Evolutionary conservation across 306 rosid species (phyloP).

Genomic region (Sphenostylis stenocarpa): DNA sequence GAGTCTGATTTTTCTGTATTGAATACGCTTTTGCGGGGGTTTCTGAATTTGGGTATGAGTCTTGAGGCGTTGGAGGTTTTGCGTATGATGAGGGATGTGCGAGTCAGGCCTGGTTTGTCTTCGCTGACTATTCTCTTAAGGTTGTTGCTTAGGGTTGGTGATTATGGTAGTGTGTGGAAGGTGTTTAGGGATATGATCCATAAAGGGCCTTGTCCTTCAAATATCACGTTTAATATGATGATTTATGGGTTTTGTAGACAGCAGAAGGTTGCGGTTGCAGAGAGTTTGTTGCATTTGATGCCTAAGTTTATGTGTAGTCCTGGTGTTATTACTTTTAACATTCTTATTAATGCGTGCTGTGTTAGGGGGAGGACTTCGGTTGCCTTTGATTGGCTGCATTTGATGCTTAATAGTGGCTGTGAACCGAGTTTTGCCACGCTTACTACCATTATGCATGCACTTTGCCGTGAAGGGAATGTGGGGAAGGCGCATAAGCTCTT

Average conservation of each 20-base stretch:
- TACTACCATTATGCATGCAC: conserved; percentile 52
- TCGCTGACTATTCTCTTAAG: conserved; percentile 45
- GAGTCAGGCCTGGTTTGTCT: conserved; percentile 50
- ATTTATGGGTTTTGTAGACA: conserved; percentile 67
- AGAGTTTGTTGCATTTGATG: conserved; percentile 68
- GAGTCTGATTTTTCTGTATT: conserved; percentile 72
- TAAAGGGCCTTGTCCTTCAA: conserved; percentile 56
- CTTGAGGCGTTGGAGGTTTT: conserved; percentile 58
- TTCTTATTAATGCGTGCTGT: conserved; percentile 55
- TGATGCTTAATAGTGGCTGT: conserved; percentile 57
- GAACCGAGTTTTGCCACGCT: conserved; percentile 52
- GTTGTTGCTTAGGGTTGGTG: conserved; percentile 65
- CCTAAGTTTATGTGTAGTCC: conserved; percentile 53
- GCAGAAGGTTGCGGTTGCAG: conserved; percentile 50
- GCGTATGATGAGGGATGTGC: conserved; percentile 58
- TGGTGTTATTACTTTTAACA: conserved; percentile 56
- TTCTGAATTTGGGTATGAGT: conserved; percentile 58
- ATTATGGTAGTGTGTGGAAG: conserved; percentile 76
- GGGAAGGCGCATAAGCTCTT: conserved; percentile 57
- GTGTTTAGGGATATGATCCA: conserved; percentile 51
- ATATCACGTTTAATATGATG: conserved; percentile 41
- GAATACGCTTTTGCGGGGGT: conserved; percentile 60
- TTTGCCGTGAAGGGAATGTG: conserved; percentile 75
- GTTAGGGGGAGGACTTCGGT: conserved; percentile 47
- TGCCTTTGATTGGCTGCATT: conserved; percentile 51